Evolutionary conservation across 768 basidiomycete species (phyloP).

Genomic region (Termitomyces sp.): DNA sequence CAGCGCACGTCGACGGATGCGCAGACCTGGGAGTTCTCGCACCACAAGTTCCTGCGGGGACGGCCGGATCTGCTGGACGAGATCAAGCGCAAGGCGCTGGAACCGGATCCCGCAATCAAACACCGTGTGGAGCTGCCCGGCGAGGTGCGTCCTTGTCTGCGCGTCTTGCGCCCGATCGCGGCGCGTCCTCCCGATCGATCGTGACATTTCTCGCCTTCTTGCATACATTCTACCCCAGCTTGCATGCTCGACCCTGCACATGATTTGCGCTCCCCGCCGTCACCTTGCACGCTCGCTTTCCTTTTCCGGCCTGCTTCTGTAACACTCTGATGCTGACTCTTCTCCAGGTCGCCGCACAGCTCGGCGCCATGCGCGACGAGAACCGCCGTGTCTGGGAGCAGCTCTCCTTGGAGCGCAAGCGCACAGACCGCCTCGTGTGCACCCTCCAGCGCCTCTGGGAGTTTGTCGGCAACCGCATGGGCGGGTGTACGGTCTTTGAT

Average conservation of each 20-base stretch:
- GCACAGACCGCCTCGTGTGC: conserved; percentile 54
- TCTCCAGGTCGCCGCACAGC: conserved; percentile 50
- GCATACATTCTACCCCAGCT: too few species aligned
- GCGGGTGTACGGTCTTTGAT: conserved; percentile 36
- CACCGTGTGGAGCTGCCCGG: conserved; percentile 78
- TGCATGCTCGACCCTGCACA: too few species aligned
- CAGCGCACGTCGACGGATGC: conserved; percentile 76
- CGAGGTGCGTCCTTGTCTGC: conserved; percentile 65
- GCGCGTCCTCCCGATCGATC: too few species aligned
- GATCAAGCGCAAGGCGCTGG: conserved; percentile 82
- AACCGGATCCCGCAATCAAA: conserved; percentile 67
- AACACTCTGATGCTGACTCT: too few species aligned
- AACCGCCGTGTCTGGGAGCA: conserved; percentile 58
- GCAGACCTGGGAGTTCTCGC: conserved; percentile 87
- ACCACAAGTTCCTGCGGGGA: conserved; percentile 79
- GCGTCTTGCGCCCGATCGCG: too few species aligned
- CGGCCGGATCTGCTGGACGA: conserved; percentile 78
- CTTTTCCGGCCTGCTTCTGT: conserved; percentile 3
- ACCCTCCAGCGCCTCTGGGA: conserved; percentile 63
- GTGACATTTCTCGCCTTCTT: background rate
- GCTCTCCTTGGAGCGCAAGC: conserved; percentile 49
- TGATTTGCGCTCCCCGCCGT: too few species aligned
- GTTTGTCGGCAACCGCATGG: conserved; percentile 49
- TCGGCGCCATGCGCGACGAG: conserved; percentile 68
- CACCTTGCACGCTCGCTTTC: too few species aligned